Base-by-base conservation (phyloP, 805 yeast genomes). In the Candida sonorensis region DNA sequence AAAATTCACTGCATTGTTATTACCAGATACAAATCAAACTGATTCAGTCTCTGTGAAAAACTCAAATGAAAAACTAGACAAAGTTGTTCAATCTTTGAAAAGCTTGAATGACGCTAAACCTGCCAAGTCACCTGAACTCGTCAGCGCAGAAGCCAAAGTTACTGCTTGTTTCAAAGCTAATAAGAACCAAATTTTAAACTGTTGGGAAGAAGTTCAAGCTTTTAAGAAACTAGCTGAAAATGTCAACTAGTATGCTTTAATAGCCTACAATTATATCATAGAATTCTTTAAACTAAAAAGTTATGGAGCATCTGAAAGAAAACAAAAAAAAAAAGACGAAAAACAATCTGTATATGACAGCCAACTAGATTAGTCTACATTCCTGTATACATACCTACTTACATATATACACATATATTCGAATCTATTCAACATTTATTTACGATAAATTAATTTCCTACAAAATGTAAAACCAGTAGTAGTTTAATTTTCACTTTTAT, bases 181-280 rank as follows among this genome's bases (percentile, higher is more conserved):
- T 54, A 59, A 67, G 40, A 81, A 76, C 15, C 76, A 67, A 52
- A 77, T 82, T 15, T 68, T 85, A 54, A 77, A 81, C 55, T 85
- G 95, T 55, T 81, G 87, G 80, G 84, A 81, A 25, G 83, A 81
- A 50, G 83, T 83, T 13, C 75, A 79, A 50, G 59, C 66, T 35
- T 84, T 85, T 57, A 81, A 76, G 51, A 67, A 66, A 41, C 55
- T 75, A 40, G 81, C 77, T 14, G 42, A 9, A n/a, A n/a, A n/a
- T n/a, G n/a, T n/a, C n/a, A n/a, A n/a, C n/a, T n/a, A n/a, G n/a
- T n/a, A n/a, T n/a, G n/a, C n/a, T n/a, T n/a, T n/a, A n/a, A n/a
- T n/a, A n/a, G n/a, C n/a, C n/a, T n/a, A n/a, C n/a, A n/a, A n/a
- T n/a, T n/a, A n/a, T n/a, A n/a, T n/a, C n/a, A n/a, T n/a, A n/a